Evolutionary conservation across 495 filamentous ascomycete species (phyloP).

Genomic region (Gamarada debralockiae): DNA sequence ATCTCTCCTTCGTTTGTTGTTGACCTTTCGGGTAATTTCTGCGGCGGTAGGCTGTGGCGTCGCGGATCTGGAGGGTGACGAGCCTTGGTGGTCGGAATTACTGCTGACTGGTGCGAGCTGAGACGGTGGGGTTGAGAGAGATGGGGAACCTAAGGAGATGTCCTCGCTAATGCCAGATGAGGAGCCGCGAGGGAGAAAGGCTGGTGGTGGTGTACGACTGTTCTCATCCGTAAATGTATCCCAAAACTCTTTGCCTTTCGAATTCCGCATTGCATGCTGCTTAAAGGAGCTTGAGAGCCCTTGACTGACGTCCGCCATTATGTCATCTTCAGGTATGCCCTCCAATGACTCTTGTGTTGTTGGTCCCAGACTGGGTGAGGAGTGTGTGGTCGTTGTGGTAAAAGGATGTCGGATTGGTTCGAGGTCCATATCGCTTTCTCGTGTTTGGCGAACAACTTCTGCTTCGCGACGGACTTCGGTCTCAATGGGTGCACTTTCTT

Average conservation of each 20-base stretch:
- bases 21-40: conserved; percentile 61
- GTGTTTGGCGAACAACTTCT: conserved; percentile 90
- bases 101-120: conserved; percentile 4
- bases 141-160: conserved; percentile 68
- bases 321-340: conserved; percentile 56
- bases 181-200: conserved; percentile 19
- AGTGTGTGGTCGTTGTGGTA: conserved; percentile 44
- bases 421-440: conserved; percentile 62
- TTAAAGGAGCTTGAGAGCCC: conserved; percentile 62
- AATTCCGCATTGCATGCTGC: conserved; percentile 65
- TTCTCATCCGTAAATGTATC: conserved; percentile 61
- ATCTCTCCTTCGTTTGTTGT: conserved; percentile 78
- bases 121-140: conserved; percentile 14
- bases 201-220: conserved; percentile 49
- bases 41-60: conserved; percentile 48
- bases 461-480: conserved; percentile 87
- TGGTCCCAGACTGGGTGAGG: conserved; percentile 41
- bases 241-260: conserved; percentile 74
- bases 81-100: conserved; percentile 26
- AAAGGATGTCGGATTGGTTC: conserved; percentile 25
- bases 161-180: conserved; percentile 50
- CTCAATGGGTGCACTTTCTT: conserved; percentile 84
- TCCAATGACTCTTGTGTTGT: conserved; percentile 43
- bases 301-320: conserved; percentile 50
- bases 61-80: conserved; percentile 39